Evolutionary conservation across 2,329 filamentous ascomycete genomes (phyloP).

Genomic region (Aspergillus fructus): DNA sequence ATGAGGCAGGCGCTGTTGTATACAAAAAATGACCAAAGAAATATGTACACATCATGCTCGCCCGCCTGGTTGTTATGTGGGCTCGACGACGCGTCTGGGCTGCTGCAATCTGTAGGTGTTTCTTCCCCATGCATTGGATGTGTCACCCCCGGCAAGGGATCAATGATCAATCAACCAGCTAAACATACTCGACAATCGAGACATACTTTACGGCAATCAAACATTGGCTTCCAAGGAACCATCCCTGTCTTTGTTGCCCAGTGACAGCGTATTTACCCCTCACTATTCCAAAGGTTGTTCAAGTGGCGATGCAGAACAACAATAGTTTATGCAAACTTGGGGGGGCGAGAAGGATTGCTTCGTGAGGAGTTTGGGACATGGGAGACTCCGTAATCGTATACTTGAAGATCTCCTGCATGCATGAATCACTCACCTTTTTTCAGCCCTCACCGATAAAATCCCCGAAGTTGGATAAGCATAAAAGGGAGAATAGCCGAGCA

Average conservation of each 20-base stretch:
- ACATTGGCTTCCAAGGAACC: constrained; percentile 5
- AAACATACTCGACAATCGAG: background rate
- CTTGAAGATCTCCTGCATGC: background rate
- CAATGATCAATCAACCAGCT: constrained; percentile 3
- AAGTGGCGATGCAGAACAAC: background rate
- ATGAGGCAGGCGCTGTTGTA: background rate
- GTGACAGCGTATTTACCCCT: constrained; percentile 3
- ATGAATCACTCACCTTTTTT: background rate
- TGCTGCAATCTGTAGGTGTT: constrained; percentile 1
- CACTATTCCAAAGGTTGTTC: background rate
- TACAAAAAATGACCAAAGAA: constrained; percentile 2
- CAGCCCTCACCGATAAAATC: background rate
- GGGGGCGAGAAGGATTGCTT: too few relatives aligned
- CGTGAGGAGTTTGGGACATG: too few relatives aligned
- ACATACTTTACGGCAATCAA: constrained; percentile 1
- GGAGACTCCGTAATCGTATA: background rate
- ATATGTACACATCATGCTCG: background rate
- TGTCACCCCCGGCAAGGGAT: constrained; percentile 4
- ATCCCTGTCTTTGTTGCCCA: constrained; percentile 9
- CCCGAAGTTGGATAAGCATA: background rate
- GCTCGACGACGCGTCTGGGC: background rate
- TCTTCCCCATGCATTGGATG: background rate
- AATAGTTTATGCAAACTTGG: background rate
- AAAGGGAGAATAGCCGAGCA: background rate
- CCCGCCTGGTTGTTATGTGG: background rate